Evolutionary conservation across 225 moss, liverwort and hornwort species (phyloP), one percentile per base, ranked within the genome.

Genomic region (Climacium dendroides): DNA sequence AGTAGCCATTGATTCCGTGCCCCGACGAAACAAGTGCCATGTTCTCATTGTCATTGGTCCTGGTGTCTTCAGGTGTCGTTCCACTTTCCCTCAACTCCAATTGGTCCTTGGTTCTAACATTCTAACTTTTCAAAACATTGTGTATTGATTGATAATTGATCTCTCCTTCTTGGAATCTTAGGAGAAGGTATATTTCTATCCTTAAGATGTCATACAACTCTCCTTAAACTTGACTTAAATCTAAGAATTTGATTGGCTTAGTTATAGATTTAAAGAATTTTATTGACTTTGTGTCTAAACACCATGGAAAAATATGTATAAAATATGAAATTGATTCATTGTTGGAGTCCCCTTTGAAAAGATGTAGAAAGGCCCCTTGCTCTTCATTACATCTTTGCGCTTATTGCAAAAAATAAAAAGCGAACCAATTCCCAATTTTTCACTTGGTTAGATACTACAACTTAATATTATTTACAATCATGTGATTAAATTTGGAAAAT

Each of bases 1-100:
- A 92, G 91, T 74, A 2, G 93, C 94, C 74, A 83, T 95, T 39
- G 24, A 93, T 66, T 87, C 89, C 8, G 23, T 95, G 9, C 95
- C 93, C 1, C 67, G 19, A 28, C 55, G 63, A 52, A 95, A 93
- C 59, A 87, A 84, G 54, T 90, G 94, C 59, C 90, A 80, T 3
- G 87, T 92, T 39, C 55, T 82, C n/a, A 94, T 95, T 85, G 18
- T 78, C 55, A 86, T 95, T 20, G 89, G 90, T 52, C 75, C 85
- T 2, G 94, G 95, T 19, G 69, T 91, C 78, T 95, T 91, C 86
- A 93, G 91, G 95, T 80, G 2, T 87, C 1, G 10, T 29, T 18
- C 12, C 7, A 8, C 9, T 23, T 11, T 19, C 22, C 52, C 41
- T 47, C 83, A 87, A 50, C 16, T 26, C 45, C n/a, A 37, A 81